Percentiles rank a stretch among this genome's conserved stretches.
These are phyloP conservation scores for Lithohypha guttulata DNA, from an alignment of 2,329 filamentous ascomycete genomes.

Conservation along the genomic window DNA sequence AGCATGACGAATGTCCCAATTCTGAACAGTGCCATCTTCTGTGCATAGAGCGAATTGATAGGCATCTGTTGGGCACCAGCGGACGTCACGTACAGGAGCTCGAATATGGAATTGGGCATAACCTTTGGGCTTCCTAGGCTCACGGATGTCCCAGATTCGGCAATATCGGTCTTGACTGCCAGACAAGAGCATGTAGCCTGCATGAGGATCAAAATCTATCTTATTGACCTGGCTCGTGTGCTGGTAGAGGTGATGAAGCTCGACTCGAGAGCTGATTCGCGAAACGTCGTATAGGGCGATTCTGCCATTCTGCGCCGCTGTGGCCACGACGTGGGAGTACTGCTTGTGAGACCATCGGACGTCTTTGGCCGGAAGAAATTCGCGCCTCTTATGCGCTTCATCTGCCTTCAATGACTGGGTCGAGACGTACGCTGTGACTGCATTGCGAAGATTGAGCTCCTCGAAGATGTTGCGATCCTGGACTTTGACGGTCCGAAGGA, in stretches of 20 bases:
- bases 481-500: slow-evolving; percentile 54
- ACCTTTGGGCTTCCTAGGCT: slow-evolving; percentile 33
- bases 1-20: slow-evolving; percentile 52
- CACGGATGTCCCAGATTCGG: slow-evolving; percentile 53
- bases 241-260: slow-evolving; percentile 52
- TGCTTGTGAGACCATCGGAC: slow-evolving; percentile 55
- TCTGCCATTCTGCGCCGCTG: slow-evolving; percentile 54
- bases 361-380: slow-evolving; percentile 52
- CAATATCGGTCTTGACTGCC: slow-evolving; percentile 56
- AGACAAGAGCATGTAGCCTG: slow-evolving; percentile 49
- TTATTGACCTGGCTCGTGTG: slow-evolving; percentile 56
- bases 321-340: slow-evolving; percentile 50
- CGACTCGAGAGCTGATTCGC: slow-evolving; percentile 39
- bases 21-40: slow-evolving; percentile 52
- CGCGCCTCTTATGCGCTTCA: slow-evolving; percentile 40
- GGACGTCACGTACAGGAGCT: slow-evolving; percentile 52
- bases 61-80: slow-evolving; percentile 54
- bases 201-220: slow-evolving; percentile 54
- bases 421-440: slow-evolving; percentile 47
- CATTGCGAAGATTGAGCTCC: slow-evolving; percentile 52
- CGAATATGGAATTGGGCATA: slow-evolving; percentile 42
- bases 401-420: slow-evolving; percentile 31
- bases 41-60: slow-evolving; percentile 54
- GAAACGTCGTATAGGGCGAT: slow-evolving; percentile 53
- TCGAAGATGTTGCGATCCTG: slow-evolving; percentile 47